Evolutionary conservation across 805 yeast genomes (phyloP).

Genomic region (Scheffersomyces coipomensis): DNA sequence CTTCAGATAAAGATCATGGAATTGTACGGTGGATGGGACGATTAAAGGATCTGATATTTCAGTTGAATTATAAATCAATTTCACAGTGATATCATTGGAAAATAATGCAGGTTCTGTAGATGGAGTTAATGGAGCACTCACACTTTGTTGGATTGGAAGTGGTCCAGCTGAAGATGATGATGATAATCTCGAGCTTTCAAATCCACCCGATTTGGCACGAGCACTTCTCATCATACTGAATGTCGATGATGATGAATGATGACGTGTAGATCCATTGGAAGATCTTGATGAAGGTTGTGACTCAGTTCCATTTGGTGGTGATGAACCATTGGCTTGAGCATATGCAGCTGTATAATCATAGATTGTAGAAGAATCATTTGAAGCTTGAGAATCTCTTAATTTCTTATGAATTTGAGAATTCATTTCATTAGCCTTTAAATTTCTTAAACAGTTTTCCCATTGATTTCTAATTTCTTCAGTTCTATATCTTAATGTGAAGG

Average conservation of each 20-base stretch:
- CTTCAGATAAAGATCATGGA: slow-evolving; percentile 60
- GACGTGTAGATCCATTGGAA: slow-evolving; percentile 29
- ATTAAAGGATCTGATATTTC: slow-evolving; percentile 26
- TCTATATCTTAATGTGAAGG: slow-evolving; percentile 76
- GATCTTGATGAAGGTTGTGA: slow-evolving; percentile 29
- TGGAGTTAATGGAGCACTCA: slow-evolving; percentile 16
- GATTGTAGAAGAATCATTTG: slow-evolving; percentile 20
- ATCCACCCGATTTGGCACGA: slow-evolving; percentile 17
- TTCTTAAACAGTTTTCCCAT: slow-evolving; percentile 72
- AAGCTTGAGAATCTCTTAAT: slow-evolving; percentile 31
- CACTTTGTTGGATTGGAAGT: slow-evolving; percentile 5
- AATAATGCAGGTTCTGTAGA: slow-evolving; percentile 10
- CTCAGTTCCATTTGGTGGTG: slow-evolving; percentile 9
- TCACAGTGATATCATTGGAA: slow-evolving; percentile 18
- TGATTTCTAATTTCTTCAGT: slow-evolving; percentile 80
- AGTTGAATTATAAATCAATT: slow-evolving; percentile 29
- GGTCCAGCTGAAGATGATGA: slow-evolving; percentile 14
- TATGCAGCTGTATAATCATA: slow-evolving; percentile 10
- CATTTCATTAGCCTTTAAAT: slow-evolving; percentile 43
- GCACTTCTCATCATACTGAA: slow-evolving; percentile 42
- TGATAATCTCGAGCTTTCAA: slow-evolving; percentile 17
- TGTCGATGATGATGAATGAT: slow-evolving; percentile 41
- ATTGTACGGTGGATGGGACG: slow-evolving; percentile 28
- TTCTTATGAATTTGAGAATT: slow-evolving; percentile 35
- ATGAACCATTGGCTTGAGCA: slow-evolving; percentile 11